Base-by-base conservation (phyloP, 2,329 filamentous ascomycete species). In the Biscogniauxia mediterranea region DNA sequence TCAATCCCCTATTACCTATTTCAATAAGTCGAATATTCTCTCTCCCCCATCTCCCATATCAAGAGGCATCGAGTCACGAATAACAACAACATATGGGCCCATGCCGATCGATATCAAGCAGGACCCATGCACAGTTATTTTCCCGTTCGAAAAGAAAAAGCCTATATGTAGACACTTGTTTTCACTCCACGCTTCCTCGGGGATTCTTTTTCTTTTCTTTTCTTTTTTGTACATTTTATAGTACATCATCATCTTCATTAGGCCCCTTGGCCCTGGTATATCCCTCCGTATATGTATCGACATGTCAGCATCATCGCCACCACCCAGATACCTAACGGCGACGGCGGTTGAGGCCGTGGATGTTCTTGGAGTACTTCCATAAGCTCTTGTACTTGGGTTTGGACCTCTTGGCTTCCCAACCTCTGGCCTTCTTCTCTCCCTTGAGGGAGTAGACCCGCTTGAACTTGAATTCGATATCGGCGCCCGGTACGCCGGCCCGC, bases 391-490 rank as follows among this genome's bases (percentile, higher is more conserved):
- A 89, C 83, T 89, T 89, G 75, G 83, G 81, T 65, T 84, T 83
- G 72, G 86, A 81, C 70, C 83, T 80, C 81, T 85, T 87, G 70
- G 85, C 86, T 69, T 89, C 86, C 86, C 86, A 89, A 64, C 86
- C 86, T 63, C 83, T 82, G 7, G 82, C 76, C 79, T 84, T 86
- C 78, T 83, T 81, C 52, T 84, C 83, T 52, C 78, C 79, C 80
- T 89, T 88, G 69, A 88, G 77, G 69, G 84, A 85, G 79, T 90
- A 85, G 63, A 94, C 84, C 72, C 87, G 91, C 79, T 89, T 89
- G 73, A 87, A 86, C 80, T 91, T 91, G 77, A 96, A 91, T 79
- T 97, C 92, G 65, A 97, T 75, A 71, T 96, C 89, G 61, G 88
- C 87, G 54, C 92, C 92, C 26, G 86, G 83, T 64, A 96, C 82